These are phyloP conservation scores for Volvox africanus DNA, from an alignment of 139 green algal species.

Conservation along the genomic window DNA sequence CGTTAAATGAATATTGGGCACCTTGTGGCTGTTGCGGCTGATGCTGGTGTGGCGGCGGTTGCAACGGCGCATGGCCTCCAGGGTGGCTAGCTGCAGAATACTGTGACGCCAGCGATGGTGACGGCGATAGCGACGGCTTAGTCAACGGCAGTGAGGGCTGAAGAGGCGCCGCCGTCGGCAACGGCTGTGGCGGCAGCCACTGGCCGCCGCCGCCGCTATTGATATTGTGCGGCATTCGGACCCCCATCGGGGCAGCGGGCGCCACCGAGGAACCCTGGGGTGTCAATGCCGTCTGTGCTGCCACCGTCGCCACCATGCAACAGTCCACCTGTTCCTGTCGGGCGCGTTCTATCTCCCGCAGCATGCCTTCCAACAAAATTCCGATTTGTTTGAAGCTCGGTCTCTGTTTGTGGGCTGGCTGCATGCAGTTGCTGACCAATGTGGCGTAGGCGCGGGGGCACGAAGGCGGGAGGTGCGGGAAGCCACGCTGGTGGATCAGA, in stretches of 20 bases:
- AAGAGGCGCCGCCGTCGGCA: neutral
- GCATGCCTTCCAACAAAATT: conserved; percentile 18
- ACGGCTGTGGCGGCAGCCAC: too few relatives aligned
- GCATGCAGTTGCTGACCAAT: conserved; percentile 29
- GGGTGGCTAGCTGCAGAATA: neutral
- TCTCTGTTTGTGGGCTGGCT: conserved; percentile 31
- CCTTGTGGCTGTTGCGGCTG: neutral
- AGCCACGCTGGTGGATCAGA: conserved; percentile 21
- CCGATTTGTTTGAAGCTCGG: conserved; percentile 54
- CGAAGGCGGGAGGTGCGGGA: conserved; percentile 40
- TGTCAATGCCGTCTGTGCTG: neutral
- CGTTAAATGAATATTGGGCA: neutral
- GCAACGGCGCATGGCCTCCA: neutral
- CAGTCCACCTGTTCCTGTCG: neutral
- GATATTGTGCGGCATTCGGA: neutral
- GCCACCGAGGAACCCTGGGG: neutral
- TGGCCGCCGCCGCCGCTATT: neutral
- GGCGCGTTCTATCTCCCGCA: neutral
- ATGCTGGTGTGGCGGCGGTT: neutral
- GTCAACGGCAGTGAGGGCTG: neutral
- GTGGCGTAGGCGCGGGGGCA: conserved; percentile 17
- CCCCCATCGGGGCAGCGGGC: neutral
- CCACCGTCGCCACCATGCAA: neutral
- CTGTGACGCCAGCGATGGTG: neutral
- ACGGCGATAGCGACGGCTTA: too few relatives aligned